phyloP scores from a whole-genome alignment of 2,329 filamentous ascomycete genomes.

The Fusarium buharicum region DNA sequence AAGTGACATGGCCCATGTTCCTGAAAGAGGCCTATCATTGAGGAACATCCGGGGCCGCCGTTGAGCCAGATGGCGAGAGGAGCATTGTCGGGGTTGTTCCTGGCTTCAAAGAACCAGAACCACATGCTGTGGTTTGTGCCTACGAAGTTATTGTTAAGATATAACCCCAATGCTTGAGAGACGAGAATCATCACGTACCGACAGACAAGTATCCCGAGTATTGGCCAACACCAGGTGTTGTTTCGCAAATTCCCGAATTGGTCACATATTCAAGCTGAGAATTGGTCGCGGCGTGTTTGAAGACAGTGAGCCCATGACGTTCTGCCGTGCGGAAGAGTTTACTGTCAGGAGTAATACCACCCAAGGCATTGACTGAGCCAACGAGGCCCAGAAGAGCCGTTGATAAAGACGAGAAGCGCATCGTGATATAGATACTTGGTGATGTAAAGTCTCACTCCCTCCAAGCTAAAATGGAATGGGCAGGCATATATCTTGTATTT shows the following conservation, averaged over 20 bases:
- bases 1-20: constrained; percentile 86
- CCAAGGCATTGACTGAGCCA: constrained; percentile 27
- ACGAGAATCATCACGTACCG: constrained; percentile 51
- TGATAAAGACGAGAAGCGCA: constrained; percentile 37
- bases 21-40: constrained; percentile 60
- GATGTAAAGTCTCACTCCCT: not conserved
- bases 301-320: constrained; percentile 21
- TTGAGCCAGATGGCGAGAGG: constrained; percentile 67
- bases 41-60: constrained; percentile 50
- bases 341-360: constrained; percentile 33
- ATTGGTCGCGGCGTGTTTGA: constrained; percentile 35
- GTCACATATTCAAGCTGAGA: constrained; percentile 41
- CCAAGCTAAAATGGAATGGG: not conserved
- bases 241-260: constrained; percentile 64
- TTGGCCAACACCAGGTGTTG: constrained; percentile 67
- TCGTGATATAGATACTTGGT: constrained; percentile 5
- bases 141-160: constrained; percentile 40
- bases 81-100: constrained; percentile 52
- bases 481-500: constrained; percentile 12
- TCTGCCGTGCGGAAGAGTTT: constrained; percentile 32
- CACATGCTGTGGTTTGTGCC: constrained; percentile 46
- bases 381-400: constrained; percentile 32
- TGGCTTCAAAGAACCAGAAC: constrained; percentile 63
- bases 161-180: too few species aligned
- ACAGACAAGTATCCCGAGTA: constrained; percentile 72